A percentile compares a stretch with the other conserved stretches of the same genome.
These are phyloP conservation scores for Kluyveromyces siamensis DNA, from an alignment of 805 yeast species.

Conservation along the genomic window DNA sequence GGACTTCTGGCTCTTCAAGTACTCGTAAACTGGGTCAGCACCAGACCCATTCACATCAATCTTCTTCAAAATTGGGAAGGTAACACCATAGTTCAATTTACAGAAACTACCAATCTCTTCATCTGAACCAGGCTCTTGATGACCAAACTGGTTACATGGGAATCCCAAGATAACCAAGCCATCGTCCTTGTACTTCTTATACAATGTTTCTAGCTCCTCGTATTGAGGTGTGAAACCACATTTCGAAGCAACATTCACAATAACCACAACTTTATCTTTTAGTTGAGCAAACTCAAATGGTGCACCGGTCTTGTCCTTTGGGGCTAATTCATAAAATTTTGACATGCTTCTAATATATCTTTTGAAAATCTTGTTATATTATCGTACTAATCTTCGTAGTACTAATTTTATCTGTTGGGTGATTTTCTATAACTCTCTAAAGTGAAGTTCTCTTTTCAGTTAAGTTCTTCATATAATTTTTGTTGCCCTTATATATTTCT, in stretches of 20 bases:
- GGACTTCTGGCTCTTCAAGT: slow-evolving; percentile 55
- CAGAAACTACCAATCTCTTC: slow-evolving; percentile 70
- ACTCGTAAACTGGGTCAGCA: slow-evolving; percentile 74
- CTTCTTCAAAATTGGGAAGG: slow-evolving; percentile 82
- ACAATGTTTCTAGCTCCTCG: slow-evolving; percentile 57
- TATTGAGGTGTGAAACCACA: slow-evolving; percentile 76
- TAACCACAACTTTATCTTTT: slow-evolving; percentile 70
- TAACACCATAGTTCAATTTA: slow-evolving; percentile 74
- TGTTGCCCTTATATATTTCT: not conserved
- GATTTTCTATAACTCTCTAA: no score
- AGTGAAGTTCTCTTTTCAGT: no score
- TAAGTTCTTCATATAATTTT: no score
- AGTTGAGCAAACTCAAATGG: slow-evolving; percentile 51
- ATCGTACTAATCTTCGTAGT: not conserved
- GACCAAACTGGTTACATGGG: slow-evolving; percentile 87
- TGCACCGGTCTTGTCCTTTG: slow-evolving; percentile 50
- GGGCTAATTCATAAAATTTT: slow-evolving; percentile 54
- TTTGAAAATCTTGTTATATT: not conserved
- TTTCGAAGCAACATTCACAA: slow-evolving; percentile 85
- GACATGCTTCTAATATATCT: slow-evolving; percentile 17
- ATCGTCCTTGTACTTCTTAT: slow-evolving; percentile 51
- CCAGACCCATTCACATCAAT: slow-evolving; percentile 81
- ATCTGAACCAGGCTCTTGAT: slow-evolving; percentile 65
- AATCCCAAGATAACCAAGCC: slow-evolving; percentile 70
- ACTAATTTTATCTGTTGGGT: no score